Evolutionary conservation across 495 filamentous ascomycete species (phyloP).

Genomic region (Neohortaea acidophila): DNA sequence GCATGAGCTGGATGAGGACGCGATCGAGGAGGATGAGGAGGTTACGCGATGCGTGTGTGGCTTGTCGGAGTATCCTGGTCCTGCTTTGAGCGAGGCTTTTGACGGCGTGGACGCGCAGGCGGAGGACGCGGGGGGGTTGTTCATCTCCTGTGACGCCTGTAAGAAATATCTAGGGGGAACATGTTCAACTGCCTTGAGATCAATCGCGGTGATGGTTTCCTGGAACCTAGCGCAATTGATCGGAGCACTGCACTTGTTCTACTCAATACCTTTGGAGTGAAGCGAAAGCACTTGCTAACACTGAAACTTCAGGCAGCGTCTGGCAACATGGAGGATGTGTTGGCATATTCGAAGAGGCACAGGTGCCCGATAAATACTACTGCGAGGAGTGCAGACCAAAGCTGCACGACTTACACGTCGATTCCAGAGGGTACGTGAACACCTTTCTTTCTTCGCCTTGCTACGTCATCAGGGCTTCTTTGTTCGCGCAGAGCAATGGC

Average conservation of each 20-base stretch:
- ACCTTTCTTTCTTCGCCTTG: too few species aligned
- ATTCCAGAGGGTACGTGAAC: slow-evolving; percentile 68
- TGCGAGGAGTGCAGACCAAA: slow-evolving; percentile 90
- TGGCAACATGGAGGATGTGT: slow-evolving; percentile 99
- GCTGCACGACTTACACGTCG: slow-evolving; percentile 65
- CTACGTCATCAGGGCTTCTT: slow-evolving; percentile 9
- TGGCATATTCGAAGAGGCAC: slow-evolving; percentile 83
- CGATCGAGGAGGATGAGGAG: slow-evolving; percentile 76
- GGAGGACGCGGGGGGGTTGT: slow-evolving; percentile 84
- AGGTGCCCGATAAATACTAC: slow-evolving; percentile 91
- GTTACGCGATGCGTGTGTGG: slow-evolving; percentile 91
- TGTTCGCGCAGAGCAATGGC: too few species aligned
- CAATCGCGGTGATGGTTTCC: too few species aligned
- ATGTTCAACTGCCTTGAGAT: too few species aligned
- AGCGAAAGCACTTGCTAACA: too few species aligned
- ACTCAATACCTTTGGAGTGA: too few species aligned
- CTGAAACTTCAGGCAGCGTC: too few species aligned
- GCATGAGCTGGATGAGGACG: slow-evolving; percentile 46
- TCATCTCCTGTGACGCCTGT: slow-evolving; percentile 96
- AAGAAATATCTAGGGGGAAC: too few species aligned
- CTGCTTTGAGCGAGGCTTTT: slow-evolving; percentile 38
- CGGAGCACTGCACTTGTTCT: too few species aligned
- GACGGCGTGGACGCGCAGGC: slow-evolving; percentile 44
- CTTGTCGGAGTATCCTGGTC: slow-evolving; percentile 84
- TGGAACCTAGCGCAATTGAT: too few species aligned